These are phyloP conservation scores for Lachancea waltii DNA, from an alignment of 805 yeast genomes.

Conservation along the genomic window DNA sequence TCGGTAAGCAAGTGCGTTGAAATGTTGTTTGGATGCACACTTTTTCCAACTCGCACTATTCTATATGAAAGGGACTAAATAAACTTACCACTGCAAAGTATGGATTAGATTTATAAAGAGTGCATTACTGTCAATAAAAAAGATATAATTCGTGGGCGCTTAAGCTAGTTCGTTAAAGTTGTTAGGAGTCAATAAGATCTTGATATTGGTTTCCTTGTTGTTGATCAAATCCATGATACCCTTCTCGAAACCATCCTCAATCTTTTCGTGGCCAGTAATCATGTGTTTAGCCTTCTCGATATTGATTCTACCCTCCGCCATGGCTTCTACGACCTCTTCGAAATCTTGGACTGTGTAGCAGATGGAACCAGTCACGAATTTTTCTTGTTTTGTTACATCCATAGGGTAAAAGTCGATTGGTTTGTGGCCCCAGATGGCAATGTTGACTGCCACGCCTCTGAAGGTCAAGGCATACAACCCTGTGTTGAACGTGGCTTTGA, in stretches of 20 bases:
- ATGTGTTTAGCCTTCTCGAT: conserved; percentile 39
- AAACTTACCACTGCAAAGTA: no score
- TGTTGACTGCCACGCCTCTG: conserved; percentile 54
- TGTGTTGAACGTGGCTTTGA: conserved; percentile 44
- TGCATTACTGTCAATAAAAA: no score
- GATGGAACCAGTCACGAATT: conserved; percentile 52
- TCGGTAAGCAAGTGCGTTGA: no score
- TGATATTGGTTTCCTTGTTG: conserved; percentile 51
- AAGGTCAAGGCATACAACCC: conserved; percentile 44
- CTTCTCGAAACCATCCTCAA: conserved; percentile 46
- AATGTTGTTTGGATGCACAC: no score
- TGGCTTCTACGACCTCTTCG: conserved; percentile 47
- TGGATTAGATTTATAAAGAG: no score
- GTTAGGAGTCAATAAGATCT: conserved; percentile 47
- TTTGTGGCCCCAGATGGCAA: conserved; percentile 58
- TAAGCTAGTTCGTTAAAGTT: conserved; percentile 33
- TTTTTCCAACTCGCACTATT: no score
- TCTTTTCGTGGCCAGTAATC: conserved; percentile 47
- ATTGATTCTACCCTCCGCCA: conserved; percentile 41
- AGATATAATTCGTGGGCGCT: no score
- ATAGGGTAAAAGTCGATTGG: conserved; percentile 47
- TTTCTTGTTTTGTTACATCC: conserved; percentile 51
- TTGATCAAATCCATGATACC: conserved; percentile 47
- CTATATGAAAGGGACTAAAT: no score
- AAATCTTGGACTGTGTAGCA: conserved; percentile 54